Evolutionary conservation across 495 filamentous ascomycete genomes (phyloP).

Genomic region (Usnea hakonensis): DNA sequence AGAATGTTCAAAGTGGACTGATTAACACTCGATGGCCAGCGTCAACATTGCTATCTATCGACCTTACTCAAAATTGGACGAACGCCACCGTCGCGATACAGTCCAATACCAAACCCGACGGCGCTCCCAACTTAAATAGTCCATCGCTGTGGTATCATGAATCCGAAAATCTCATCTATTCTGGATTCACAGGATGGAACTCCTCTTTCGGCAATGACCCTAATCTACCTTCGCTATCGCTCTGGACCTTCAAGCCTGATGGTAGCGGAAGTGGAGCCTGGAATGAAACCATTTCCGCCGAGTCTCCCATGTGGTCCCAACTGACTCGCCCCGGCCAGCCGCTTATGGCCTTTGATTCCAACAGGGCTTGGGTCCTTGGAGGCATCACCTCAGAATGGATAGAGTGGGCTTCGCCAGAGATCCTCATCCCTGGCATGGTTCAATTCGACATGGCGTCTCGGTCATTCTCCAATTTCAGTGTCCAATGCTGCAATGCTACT

Average conservation of each 20-base stretch:
- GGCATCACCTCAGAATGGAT: neutral
- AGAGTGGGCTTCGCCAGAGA: neutral
- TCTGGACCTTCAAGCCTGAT: conserved; percentile 22
- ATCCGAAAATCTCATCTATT: conserved; percentile 9
- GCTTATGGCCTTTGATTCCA: neutral
- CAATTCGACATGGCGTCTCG: conserved; percentile 16
- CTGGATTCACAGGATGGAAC: conserved; percentile 8
- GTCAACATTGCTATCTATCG: conserved; percentile 16
- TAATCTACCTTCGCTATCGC: conserved; percentile 1
- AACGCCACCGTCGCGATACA: conserved; percentile 16
- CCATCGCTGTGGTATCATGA: conserved; percentile 17
- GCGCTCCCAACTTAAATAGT: conserved; percentile 6
- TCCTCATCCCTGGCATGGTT: conserved; percentile 11
- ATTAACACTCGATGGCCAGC: conserved; percentile 6
- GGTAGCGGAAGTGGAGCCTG: conserved; percentile 16
- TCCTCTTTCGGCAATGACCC: neutral
- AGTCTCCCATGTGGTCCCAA: neutral
- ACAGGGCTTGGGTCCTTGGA: conserved; percentile 14
- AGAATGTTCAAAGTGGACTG: too few species aligned
- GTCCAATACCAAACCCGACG: conserved; percentile 13
- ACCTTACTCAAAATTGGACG: conserved; percentile 20
- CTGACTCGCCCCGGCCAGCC: conserved; percentile 2
- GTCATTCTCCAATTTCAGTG: conserved; percentile 15
- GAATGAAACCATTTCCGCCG: neutral
- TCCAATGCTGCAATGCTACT: conserved; percentile 4